These are phyloP conservation scores for Pythium biforme DNA, from an alignment of 352 stramenopile species.

Conservation along the genomic window DNA sequence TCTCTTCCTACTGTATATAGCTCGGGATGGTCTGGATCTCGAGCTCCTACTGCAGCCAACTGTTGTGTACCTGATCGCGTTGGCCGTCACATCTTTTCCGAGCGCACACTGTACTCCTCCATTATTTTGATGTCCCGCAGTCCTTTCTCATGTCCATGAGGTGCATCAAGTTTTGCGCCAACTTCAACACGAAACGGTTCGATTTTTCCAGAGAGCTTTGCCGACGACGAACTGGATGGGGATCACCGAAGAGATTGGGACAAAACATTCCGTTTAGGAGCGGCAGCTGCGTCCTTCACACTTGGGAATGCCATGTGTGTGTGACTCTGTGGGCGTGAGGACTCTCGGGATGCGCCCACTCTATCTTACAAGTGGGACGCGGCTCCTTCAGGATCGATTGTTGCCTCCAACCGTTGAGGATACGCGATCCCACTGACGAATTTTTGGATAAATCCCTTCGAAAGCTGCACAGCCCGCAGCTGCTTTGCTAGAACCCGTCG, in stretches of 20 bases:
- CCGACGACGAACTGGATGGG: background rate
- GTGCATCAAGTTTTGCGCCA: background rate
- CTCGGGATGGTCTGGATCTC: no score
- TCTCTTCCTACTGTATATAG: background rate
- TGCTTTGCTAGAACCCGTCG: background rate
- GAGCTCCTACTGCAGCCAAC: no score
- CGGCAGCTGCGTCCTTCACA: no score
- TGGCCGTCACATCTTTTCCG: background rate
- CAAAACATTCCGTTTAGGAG: no score
- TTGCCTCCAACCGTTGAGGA: background rate
- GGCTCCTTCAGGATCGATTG: no score
- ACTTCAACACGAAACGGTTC: background rate
- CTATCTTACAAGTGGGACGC: no score
- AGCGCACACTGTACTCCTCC: background rate
- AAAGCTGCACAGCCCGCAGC: background rate
- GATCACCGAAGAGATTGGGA: background rate
- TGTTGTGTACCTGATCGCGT: background rate
- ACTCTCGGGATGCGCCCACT: no score
- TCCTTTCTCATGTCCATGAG: background rate
- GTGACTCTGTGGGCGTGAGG: no score
- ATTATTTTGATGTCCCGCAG: background rate
- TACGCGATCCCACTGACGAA: background rate
- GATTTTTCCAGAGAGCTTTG: background rate
- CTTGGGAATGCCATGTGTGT: no score
- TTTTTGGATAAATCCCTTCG: background rate